A percentile compares a stretch with the other conserved stretches of the same genome.
Evolutionary conservation across 805 yeast genomes (phyloP).

Genomic region (Spathaspora sp.): DNA sequence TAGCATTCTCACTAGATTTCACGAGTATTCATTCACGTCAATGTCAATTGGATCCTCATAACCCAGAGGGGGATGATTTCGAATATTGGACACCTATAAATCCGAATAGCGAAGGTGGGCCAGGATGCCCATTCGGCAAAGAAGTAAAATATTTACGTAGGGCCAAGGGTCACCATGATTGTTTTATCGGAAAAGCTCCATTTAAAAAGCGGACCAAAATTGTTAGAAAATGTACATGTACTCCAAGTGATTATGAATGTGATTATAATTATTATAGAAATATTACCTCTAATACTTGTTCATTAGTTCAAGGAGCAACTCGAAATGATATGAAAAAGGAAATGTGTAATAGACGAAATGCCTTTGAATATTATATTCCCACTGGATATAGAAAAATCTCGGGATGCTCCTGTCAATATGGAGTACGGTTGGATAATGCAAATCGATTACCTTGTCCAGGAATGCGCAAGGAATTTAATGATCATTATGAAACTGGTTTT

Average conservation of each 20-base stretch:
- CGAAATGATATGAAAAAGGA: conserved; percentile 60
- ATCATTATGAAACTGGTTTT: conserved; percentile 53
- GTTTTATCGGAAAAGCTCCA: conserved; percentile 66
- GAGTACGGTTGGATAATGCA: conserved; percentile 64
- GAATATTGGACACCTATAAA: conserved; percentile 42
- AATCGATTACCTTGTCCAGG: conserved; percentile 84
- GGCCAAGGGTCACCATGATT: conserved; percentile 47
- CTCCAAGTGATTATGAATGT: conserved; percentile 88
- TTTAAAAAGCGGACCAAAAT: conserved; percentile 54
- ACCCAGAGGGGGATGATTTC: conserved; percentile 37
- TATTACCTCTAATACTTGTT: conserved; percentile 68
- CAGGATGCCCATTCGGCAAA: conserved; percentile 40
- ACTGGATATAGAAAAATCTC: conserved; percentile 92
- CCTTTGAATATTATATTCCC: conserved; percentile 74
- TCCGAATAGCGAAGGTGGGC: conserved; percentile 25
- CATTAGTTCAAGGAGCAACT: conserved; percentile 66
- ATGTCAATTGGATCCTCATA: conserved; percentile 40
- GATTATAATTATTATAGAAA: conserved; percentile 78
- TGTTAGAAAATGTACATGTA: conserved; percentile 72
- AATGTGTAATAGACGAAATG: conserved; percentile 54
- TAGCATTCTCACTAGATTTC: conserved; percentile 46
- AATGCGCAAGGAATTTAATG: conserved; percentile 58
- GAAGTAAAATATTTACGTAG: conserved; percentile 39
- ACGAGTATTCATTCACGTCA: conserved; percentile 31
- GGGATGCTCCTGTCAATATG: conserved; percentile 80